Evolutionary conservation across 1,284 basidiomycete genomes (phyloP).

Genomic region (Hypsizygus ulmarius): DNA sequence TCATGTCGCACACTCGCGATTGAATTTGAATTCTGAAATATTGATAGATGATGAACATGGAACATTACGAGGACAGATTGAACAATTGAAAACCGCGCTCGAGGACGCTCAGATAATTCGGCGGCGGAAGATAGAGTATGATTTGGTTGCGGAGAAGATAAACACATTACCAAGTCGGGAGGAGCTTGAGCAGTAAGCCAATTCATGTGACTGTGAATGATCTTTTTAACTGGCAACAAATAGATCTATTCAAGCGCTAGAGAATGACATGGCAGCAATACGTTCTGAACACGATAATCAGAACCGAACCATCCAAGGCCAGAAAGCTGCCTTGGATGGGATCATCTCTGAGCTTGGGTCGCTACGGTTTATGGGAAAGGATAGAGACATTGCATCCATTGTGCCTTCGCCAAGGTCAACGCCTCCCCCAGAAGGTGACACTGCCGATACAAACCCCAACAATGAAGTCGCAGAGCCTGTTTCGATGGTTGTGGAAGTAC

Average conservation of each 20-base stretch:
- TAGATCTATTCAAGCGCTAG: slow-evolving; percentile 66
- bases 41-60: slow-evolving; percentile 64
- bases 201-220: background rate
- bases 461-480: slow-evolving; percentile 22
- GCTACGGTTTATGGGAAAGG: slow-evolving; percentile 65
- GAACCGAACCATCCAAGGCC: slow-evolving; percentile 59
- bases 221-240: background rate
- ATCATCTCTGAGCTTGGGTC: slow-evolving; percentile 61
- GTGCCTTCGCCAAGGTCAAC: slow-evolving; percentile 43
- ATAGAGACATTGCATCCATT: slow-evolving; percentile 46
- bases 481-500: slow-evolving; percentile 17
- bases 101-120: slow-evolving; percentile 76
- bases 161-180: slow-evolving; percentile 72
- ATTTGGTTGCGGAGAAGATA: slow-evolving; percentile 75
- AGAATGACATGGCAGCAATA: slow-evolving; percentile 76
- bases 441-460: slow-evolving; percentile 8
- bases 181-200: slow-evolving; percentile 66
- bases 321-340: slow-evolving; percentile 62
- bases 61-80: slow-evolving; percentile 63
- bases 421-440: slow-evolving; percentile 44
- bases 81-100: slow-evolving; percentile 67
- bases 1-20: slow-evolving; percentile 10
- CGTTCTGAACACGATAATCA: slow-evolving; percentile 71
- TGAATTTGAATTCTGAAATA: background rate
- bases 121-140: slow-evolving; percentile 78